Conservation (phyloP, 139 green algal genomes). For the Chlamydomonas applanata region DNA sequence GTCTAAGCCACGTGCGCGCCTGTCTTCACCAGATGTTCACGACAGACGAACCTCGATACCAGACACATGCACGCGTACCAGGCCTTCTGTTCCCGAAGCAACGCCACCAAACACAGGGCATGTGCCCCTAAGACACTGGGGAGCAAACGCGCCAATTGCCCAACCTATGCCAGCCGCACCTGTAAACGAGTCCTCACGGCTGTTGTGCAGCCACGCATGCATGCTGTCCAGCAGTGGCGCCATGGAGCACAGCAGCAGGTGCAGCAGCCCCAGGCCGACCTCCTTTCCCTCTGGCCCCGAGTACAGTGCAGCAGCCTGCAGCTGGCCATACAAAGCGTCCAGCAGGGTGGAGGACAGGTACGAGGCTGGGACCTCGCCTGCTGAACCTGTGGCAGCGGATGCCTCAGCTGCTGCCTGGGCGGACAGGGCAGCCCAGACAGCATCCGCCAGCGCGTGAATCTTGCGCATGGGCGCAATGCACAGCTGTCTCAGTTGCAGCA, state of each 20-base stretch:
- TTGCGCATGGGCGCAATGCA: constrained; percentile 1
- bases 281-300: neutral
- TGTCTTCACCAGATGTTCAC: no score
- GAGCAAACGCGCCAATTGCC: no score
- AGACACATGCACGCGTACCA: neutral
- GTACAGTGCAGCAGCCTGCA: neutral
- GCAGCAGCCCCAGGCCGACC: constrained; percentile 11
- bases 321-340: neutral
- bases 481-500: constrained; percentile 10
- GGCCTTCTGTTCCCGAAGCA: no score
- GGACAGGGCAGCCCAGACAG: neutral
- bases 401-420: constrained; percentile 1
- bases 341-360: constrained; percentile 1
- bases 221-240: constrained; percentile 16
- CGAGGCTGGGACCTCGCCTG: neutral
- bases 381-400: neutral
- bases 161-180: no score
- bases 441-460: neutral
- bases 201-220: constrained; percentile 15
- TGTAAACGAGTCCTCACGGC: neutral
- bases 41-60: no score
- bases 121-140: no score
- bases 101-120: no score
- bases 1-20: no score
- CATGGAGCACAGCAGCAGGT: constrained; percentile 12